These are phyloP conservation scores for Delonix regia DNA, from an alignment of 306 rosid species.

Conservation along the genomic window DNA sequence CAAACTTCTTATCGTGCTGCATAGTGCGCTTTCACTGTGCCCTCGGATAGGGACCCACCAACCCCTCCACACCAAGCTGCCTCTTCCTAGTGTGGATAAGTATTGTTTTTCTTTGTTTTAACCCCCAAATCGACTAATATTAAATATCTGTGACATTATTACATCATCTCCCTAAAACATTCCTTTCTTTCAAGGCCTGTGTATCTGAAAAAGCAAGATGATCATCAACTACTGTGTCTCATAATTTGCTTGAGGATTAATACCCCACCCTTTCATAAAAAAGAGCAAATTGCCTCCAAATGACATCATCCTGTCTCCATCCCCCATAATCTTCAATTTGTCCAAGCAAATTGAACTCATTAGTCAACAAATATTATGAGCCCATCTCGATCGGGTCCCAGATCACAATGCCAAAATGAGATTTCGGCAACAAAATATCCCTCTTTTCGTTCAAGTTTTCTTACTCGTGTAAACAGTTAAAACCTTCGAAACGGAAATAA, in stretches of 20 bases:
- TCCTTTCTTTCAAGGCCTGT: conserved; percentile 10
- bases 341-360: neutral
- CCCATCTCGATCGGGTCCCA: neutral
- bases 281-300: conserved; percentile 23
- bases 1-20: conserved; percentile 37
- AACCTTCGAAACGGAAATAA: no score
- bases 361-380: neutral
- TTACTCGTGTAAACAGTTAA: no score
- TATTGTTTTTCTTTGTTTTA: neutral
- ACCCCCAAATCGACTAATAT: neutral
- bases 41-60: conserved; percentile 36
- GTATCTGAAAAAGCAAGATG: conserved; percentile 22
- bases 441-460: no score
- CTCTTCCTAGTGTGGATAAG: neutral
- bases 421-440: no score
- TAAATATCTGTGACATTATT: conserved; percentile 21
- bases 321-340: conserved; percentile 6
- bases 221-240: conserved; percentile 10
- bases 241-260: conserved; percentile 24
- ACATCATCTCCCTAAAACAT: conserved; percentile 40
- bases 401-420: neutral
- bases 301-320: conserved; percentile 37
- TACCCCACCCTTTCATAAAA: conserved; percentile 13
- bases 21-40: conserved; percentile 62
- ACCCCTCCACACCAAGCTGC: neutral